These are phyloP conservation scores for Amanita thiersii DNA, from an alignment of 768 basidiomycete genomes.

Conservation along the genomic window DNA sequence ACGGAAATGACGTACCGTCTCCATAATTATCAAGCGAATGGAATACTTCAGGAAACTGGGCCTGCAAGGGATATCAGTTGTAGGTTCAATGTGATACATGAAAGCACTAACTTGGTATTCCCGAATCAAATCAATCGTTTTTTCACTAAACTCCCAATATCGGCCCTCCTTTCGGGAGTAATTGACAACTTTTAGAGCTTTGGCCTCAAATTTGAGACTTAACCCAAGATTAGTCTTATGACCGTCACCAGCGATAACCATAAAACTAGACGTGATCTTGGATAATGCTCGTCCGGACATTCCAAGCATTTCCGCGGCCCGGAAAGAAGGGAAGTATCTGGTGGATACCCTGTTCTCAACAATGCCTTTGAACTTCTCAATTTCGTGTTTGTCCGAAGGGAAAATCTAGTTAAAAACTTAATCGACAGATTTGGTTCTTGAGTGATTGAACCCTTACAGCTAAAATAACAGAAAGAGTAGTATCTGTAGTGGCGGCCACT, in stretches of 20 bases:
- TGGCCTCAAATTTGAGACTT: constrained; percentile 93
- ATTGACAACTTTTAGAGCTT: constrained; percentile 86
- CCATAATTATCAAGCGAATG: constrained; percentile 58
- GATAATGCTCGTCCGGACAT: constrained; percentile 77
- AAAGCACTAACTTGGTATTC: constrained; percentile 64
- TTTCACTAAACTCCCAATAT: constrained; percentile 92
- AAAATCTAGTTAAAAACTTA: constrained; percentile 54
- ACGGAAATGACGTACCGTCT: constrained; percentile 44
- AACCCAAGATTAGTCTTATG: constrained; percentile 87
- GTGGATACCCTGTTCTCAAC: constrained; percentile 45
- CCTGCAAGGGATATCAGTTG: constrained; percentile 26
- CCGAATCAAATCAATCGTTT: constrained; percentile 68
- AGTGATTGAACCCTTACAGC: constrained; percentile 46
- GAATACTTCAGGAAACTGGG: constrained; percentile 81
- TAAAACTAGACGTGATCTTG: constrained; percentile 88
- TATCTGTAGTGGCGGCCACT: constrained; percentile 64
- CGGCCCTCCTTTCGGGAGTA: constrained; percentile 81
- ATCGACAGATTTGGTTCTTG: neutral
- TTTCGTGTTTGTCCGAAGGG: constrained; percentile 75
- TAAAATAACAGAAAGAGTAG: constrained; percentile 70
- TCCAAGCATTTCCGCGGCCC: constrained; percentile 62
- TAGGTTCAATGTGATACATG: neutral
- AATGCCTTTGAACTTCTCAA: constrained; percentile 65
- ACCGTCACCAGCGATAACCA: constrained; percentile 72
- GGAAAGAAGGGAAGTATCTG: constrained; percentile 74